Evolutionary conservation across 768 basidiomycete genomes (phyloP), one percentile per base, ranked within the genome.

Genomic region (Mycena venus): DNA sequence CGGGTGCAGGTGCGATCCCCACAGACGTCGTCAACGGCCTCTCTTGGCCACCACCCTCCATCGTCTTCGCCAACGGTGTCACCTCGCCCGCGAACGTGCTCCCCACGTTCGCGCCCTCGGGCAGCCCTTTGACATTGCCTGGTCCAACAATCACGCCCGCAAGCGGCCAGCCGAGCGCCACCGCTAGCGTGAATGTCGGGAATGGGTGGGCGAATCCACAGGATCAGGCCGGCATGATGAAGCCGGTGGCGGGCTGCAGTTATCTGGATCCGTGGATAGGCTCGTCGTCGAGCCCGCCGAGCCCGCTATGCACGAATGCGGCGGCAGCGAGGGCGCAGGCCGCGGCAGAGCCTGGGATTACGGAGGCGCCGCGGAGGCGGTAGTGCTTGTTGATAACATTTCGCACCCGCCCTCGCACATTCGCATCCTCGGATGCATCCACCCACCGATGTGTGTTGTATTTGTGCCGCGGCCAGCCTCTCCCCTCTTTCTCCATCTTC

Each of bases 251-350:
- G 11, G 90, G 91, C 1, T 99, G 98, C 84, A 87, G 87, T 19
- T 99, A 98, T 80, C 92, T 94, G 32, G 88, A 96, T 80, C 92
- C 95, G 17, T 97, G 96, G 96, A 85, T 94, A 55, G 91, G 91
- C 23, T 88, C 90, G 8, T 83, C 78, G 60, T 89, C 86, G 2
- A 79, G 87, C 2, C 88, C 91, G 21, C 94, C 94, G 5, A 88
- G 89, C 4, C 90, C 93, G 23, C 82, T 90, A 74, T 93, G 91
- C 79, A 83, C 85, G 49, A 81, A 79, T 29, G 79, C 60, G 51
- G 73, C 78, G 25, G 38, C 34, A 29, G 58, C 23, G 44, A 14
- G 49, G 21, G 51, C 27, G 21, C 19, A 2, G 49, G 29, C 25
- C 21, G 32, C 27, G 27, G 61, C 29, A n/a, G 63, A 31, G 38